phyloP scores from a whole-genome alignment of 352 stramenopile species.

The Phytophthora pluvialis region DNA sequence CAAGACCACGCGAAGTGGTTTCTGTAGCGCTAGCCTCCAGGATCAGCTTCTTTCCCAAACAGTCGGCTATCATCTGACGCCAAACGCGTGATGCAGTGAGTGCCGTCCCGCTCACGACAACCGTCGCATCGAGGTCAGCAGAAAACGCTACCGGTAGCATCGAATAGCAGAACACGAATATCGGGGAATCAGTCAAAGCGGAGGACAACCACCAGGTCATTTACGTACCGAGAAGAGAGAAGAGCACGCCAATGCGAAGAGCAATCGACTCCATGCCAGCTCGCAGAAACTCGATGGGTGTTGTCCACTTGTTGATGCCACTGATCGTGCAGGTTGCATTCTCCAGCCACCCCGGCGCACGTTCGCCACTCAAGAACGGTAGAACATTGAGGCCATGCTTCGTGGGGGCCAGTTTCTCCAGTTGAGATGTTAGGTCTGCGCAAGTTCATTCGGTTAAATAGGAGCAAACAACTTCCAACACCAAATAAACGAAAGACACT shows the following conservation, averaged over 20 bases:
- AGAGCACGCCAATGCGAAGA: conserved; percentile 87
- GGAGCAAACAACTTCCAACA: background rate
- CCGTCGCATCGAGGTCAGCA: conserved; percentile 53
- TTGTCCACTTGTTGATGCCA: conserved; percentile 92
- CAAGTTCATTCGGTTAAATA: background rate
- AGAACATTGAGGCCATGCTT: conserved; percentile 86
- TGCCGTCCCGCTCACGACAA: conserved; percentile 85
- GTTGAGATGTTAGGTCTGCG: conserved; percentile 31
- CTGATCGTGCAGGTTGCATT: conserved; percentile 91
- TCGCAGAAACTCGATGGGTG: conserved; percentile 87
- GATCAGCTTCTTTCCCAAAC: conserved; percentile 73
- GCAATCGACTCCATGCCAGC: conserved; percentile 92
- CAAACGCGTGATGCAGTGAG: conserved; percentile 81
- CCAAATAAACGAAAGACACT: conserved; percentile 1
- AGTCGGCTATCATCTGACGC: conserved; percentile 90
- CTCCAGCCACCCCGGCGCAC: conserved; percentile 92
- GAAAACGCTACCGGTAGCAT: conserved; percentile 34
- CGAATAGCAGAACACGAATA: background rate
- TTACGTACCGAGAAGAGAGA: conserved; percentile 78
- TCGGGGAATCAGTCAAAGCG: background rate
- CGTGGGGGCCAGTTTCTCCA: conserved; percentile 60
- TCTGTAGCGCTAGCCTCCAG: conserved; percentile 70
- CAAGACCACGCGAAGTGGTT: conserved; percentile 87
- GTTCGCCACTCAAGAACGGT: conserved; percentile 94
- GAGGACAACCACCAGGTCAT: background rate